Percentiles rank a stretch among this genome's conserved stretches.
Conservation (phyloP, 495 filamentous ascomycete genomes). For the Aspergillus bertholletiae region DNA sequence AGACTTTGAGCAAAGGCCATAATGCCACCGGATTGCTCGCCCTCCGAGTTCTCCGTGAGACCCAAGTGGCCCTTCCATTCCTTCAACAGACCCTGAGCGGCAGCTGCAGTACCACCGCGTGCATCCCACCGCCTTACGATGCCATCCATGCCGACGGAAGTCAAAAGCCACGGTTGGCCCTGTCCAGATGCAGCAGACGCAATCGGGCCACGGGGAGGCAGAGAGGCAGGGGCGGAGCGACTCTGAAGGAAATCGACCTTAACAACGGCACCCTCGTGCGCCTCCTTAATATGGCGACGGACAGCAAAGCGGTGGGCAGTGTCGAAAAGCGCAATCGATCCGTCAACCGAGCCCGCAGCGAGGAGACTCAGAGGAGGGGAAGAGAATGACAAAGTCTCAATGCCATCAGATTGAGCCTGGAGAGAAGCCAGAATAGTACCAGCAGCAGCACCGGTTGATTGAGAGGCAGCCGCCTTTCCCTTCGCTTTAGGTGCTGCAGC, state of each 20-base stretch:
- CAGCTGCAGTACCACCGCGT: slow-evolving; percentile 67
- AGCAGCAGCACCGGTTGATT: slow-evolving; percentile 51
- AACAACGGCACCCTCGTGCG: slow-evolving; percentile 81
- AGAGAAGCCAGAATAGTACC: slow-evolving; percentile 76
- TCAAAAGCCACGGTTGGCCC: slow-evolving; percentile 61
- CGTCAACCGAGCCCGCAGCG: slow-evolving; percentile 87
- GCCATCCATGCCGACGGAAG: slow-evolving; percentile 80
- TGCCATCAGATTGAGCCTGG: slow-evolving; percentile 68
- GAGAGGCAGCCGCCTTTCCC: slow-evolving; percentile 25
- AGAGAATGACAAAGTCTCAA: slow-evolving; percentile 86
- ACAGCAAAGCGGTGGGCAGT: slow-evolving; percentile 77
- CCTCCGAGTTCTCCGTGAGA: slow-evolving; percentile 65
- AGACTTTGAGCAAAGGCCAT: slow-evolving; percentile 83
- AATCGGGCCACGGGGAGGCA: slow-evolving; percentile 22
- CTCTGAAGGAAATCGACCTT: slow-evolving; percentile 81
- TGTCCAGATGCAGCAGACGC: slow-evolving; percentile 24
- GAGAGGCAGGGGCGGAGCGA: slow-evolving; percentile 17
- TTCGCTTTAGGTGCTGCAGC: slow-evolving; percentile 34
- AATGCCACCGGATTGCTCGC: slow-evolving; percentile 66
- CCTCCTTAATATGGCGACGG: slow-evolving; percentile 71
- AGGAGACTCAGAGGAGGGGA: slow-evolving; percentile 70
- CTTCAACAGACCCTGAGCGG: slow-evolving; percentile 59
- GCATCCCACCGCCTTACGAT: slow-evolving; percentile 85
- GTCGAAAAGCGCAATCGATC: slow-evolving; percentile 85
- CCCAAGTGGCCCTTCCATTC: slow-evolving; percentile 84